These are phyloP conservation scores for Acanthamoeba polyphaga DNA, from an alignment of 208 protist species.

Conservation along the genomic window DNA sequence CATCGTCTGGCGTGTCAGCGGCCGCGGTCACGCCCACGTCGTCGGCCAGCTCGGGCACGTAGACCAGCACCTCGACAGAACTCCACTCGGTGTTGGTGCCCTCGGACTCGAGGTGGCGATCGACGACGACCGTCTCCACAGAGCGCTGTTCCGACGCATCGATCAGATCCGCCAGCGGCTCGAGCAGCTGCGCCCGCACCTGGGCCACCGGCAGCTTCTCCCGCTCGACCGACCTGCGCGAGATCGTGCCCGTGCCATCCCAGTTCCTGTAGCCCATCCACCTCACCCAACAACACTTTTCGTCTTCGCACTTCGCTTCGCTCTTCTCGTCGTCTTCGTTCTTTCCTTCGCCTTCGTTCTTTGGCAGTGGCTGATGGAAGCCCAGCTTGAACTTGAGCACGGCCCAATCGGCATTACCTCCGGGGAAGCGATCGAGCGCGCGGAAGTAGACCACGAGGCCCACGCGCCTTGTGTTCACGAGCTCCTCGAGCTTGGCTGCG, in stretches of 20 bases:
- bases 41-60: neutral
- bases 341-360: neutral
- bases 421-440: conserved; percentile 47
- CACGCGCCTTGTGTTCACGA: neutral
- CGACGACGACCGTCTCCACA: conserved; percentile 27
- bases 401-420: conserved; percentile 37
- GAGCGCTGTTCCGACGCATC: neutral
- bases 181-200: neutral
- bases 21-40: neutral
- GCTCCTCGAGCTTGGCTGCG: neutral
- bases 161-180: neutral
- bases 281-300: neutral
- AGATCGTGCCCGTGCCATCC: neutral
- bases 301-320: neutral
- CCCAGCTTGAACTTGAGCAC: conserved; percentile 49
- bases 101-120: neutral
- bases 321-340: no score
- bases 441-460: conserved; percentile 55
- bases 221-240: neutral
- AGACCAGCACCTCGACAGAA: conserved; percentile 44
- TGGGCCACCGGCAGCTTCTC: neutral
- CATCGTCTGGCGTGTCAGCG: neutral
- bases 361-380: neutral
- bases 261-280: conserved; percentile 12
- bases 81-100: conserved; percentile 26